These are phyloP conservation scores for Hypoxylon rubiginosum DNA, from an alignment of 2,329 filamentous ascomycete species.

Conservation along the genomic window DNA sequence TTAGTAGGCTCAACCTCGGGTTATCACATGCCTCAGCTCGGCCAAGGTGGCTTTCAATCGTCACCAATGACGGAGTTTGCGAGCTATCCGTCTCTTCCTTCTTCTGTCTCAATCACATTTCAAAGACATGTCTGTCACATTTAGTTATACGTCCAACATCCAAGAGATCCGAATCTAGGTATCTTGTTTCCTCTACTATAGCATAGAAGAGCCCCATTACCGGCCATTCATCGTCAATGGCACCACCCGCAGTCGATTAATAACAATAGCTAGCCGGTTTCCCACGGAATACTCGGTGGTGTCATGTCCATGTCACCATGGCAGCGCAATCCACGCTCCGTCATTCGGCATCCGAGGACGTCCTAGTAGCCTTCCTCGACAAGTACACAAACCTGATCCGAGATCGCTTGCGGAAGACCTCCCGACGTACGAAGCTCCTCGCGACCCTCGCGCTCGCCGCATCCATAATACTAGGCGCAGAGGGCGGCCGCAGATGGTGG, in stretches of 20 bases:
- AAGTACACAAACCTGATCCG: constrained; percentile 69
- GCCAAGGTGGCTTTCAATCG: constrained; percentile 32
- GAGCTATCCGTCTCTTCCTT: constrained; percentile 17
- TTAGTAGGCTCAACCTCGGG: constrained; percentile 39
- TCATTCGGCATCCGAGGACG: constrained; percentile 73
- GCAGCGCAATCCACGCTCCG: constrained; percentile 88
- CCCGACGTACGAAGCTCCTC: constrained; percentile 78
- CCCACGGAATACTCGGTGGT: background rate
- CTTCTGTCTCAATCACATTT: constrained; percentile 8
- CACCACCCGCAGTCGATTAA: constrained; percentile 36
- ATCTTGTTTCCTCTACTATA: background rate
- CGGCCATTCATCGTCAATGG: constrained; percentile 41
- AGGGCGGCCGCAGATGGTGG: constrained; percentile 85
- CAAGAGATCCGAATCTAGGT: constrained; percentile 5
- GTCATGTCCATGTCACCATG: constrained; percentile 66
- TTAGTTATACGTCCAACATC: constrained; percentile 14
- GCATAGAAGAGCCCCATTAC: constrained; percentile 1
- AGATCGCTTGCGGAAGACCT: constrained; percentile 71
- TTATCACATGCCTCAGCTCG: constrained; percentile 43
- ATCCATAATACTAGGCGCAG: constrained; percentile 82
- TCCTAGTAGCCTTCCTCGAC: constrained; percentile 73
- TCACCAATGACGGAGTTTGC: constrained; percentile 44
- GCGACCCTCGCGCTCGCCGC: constrained; percentile 81
- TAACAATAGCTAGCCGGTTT: constrained; percentile 34
- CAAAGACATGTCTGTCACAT: constrained; percentile 25